Conservation (phyloP, 1,284 basidiomycete genomes). For the Ganoderma multipileum region DNA sequence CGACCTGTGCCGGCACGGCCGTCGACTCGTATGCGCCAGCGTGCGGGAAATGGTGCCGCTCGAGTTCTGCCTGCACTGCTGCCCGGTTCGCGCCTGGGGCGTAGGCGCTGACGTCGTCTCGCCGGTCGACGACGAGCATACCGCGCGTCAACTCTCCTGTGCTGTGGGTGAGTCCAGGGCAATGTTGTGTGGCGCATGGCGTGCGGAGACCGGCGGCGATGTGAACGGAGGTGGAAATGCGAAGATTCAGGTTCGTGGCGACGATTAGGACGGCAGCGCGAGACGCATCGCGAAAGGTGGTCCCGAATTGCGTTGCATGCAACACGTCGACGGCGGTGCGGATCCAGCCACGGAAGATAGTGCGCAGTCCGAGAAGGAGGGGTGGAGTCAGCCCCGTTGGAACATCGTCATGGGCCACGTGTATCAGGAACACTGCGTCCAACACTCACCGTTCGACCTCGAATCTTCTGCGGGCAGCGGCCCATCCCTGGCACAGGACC, state of each 20-base stretch:
- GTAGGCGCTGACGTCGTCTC: slow-evolving; percentile 65
- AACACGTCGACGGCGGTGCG: background rate
- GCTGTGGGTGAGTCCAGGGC: slow-evolving; percentile 36
- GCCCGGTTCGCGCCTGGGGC: slow-evolving; percentile 68
- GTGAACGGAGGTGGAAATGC: slow-evolving; percentile 1
- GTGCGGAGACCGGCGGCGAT: background rate
- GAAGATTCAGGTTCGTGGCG: background rate
- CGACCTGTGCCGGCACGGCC: slow-evolving; percentile 59
- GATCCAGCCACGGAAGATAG: slow-evolving; percentile 1
- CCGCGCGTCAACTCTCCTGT: slow-evolving; percentile 68
- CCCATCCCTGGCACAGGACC: slow-evolving; percentile 58
- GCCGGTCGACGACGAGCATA: slow-evolving; percentile 77
- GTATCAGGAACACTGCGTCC: slow-evolving; percentile 7
- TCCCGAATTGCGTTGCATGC: background rate
- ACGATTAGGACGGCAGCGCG: background rate
- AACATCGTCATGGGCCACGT: background rate
- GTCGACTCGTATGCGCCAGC: slow-evolving; percentile 52
- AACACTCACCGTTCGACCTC: slow-evolving; percentile 68
- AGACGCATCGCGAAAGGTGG: slow-evolving; percentile 2
- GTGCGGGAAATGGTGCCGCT: slow-evolving; percentile 45
- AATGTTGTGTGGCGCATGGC: background rate
- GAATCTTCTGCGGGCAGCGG: slow-evolving; percentile 57
- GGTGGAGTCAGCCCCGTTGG: slow-evolving; percentile 3
- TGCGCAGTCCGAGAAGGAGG: background rate
- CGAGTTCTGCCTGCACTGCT: slow-evolving; percentile 60